Evolutionary conservation across 768 basidiomycete genomes (phyloP).

Genomic region (Rubroboletus satanas): DNA sequence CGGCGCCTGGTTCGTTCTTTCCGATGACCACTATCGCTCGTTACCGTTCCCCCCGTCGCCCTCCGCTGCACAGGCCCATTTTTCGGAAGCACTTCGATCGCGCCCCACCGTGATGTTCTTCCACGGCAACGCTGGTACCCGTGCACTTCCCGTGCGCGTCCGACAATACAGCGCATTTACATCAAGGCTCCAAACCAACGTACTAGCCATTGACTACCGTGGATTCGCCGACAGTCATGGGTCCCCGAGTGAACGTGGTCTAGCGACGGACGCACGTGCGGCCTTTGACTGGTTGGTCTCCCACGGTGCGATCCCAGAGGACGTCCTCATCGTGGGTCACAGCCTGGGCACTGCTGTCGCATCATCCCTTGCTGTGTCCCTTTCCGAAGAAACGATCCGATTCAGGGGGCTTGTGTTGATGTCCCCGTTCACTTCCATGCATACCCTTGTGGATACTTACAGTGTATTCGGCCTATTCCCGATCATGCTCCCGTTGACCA

Average conservation of each 20-base stretch:
- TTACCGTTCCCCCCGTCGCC: constrained; percentile 38
- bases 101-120: constrained; percentile 85
- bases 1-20: constrained; percentile 84
- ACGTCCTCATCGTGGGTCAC: constrained; percentile 78
- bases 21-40: constrained; percentile 58
- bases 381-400: constrained; percentile 41
- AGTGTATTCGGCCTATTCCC: constrained; percentile 63
- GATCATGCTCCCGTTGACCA: constrained; percentile 63
- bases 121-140: constrained; percentile 86
- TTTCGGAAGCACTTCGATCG: constrained; percentile 50
- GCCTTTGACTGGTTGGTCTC: constrained; percentile 76
- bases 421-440: constrained; percentile 55
- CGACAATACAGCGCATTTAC: constrained; percentile 63
- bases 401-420: constrained; percentile 50
- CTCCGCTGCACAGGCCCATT: constrained; percentile 36
- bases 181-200: constrained; percentile 64
- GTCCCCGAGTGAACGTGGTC: constrained; percentile 68
- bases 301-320: constrained; percentile 51
- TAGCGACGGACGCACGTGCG: constrained; percentile 67
- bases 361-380: constrained; percentile 43
- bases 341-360: constrained; percentile 86
- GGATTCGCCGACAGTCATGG: constrained; percentile 89
- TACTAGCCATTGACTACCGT: constrained; percentile 86
- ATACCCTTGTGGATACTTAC: constrained; percentile 64
- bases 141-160: constrained; percentile 66